Percentiles rank a stretch among this genome's conserved stretches.
These are phyloP conservation scores for Aspergillus campestris DNA, from an alignment of 495 filamentous ascomycete species.

Conservation along the genomic window DNA sequence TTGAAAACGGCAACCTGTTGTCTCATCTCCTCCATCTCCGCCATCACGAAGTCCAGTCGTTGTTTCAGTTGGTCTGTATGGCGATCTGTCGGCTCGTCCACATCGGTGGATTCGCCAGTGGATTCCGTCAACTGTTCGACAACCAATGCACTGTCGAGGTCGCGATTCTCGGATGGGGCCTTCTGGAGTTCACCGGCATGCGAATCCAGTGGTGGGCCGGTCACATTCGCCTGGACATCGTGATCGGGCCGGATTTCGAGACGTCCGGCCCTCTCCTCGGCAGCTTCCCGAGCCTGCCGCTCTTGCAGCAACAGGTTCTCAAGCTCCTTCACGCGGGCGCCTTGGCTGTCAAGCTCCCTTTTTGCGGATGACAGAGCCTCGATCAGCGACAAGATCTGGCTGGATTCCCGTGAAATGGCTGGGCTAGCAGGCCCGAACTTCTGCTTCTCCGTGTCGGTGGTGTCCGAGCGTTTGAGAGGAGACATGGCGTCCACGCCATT, in stretches of 20 bases:
- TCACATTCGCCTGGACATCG: slow-evolving; percentile 12
- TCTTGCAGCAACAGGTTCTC: slow-evolving; percentile 74
- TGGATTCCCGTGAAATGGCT: slow-evolving; percentile 55
- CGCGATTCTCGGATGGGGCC: slow-evolving; percentile 7
- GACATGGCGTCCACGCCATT: slow-evolving; percentile 36
- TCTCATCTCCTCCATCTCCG: slow-evolving; percentile 76
- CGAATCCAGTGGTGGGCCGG: slow-evolving; percentile 27
- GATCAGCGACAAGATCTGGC: slow-evolving; percentile 69
- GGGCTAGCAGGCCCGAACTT: slow-evolving; percentile 49
- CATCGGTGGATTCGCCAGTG: slow-evolving; percentile 29
- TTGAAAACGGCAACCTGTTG: slow-evolving; percentile 71
- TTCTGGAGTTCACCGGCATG: slow-evolving; percentile 12
- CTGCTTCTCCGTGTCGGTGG: slow-evolving; percentile 65
- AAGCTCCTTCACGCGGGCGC: slow-evolving; percentile 66
- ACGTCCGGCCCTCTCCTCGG: slow-evolving; percentile 69
- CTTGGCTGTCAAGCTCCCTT: slow-evolving; percentile 72
- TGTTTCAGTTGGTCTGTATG: slow-evolving; percentile 56
- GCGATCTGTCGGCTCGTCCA: slow-evolving; percentile 17
- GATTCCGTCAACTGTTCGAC: slow-evolving; percentile 6
- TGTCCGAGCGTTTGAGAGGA: slow-evolving; percentile 62
- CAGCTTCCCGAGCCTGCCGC: slow-evolving; percentile 67
- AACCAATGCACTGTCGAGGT: slow-evolving; percentile 2
- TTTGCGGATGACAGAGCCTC: slow-evolving; percentile 74
- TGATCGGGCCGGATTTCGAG: slow-evolving; percentile 44
- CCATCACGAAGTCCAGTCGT: slow-evolving; percentile 53